Percentiles rank a stretch among this genome's conserved stretches.
Evolutionary conservation across 805 yeast species (phyloP).

Genomic region (Schizosaccharomyces cryophilus): DNA sequence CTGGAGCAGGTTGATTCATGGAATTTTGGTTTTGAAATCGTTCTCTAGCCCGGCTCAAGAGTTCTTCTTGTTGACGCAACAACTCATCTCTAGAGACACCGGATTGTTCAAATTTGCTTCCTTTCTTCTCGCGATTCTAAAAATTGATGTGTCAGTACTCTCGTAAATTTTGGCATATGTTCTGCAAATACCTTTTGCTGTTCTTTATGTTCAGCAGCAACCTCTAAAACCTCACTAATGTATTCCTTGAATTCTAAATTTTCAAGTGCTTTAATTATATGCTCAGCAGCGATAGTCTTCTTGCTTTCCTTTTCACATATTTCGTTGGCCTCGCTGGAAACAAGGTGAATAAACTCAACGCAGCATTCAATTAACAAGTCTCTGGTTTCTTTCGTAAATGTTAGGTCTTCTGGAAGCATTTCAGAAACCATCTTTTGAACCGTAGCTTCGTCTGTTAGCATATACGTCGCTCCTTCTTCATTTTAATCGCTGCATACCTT

Average conservation of each 20-base stretch:
- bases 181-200: slow-evolving; percentile 29
- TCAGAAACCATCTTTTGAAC: slow-evolving; percentile 87
- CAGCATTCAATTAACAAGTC: slow-evolving; percentile 92
- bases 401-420: slow-evolving; percentile 64
- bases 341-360: slow-evolving; percentile 81
- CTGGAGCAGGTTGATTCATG: no score
- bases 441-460: slow-evolving; percentile 35
- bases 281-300: slow-evolving; percentile 91
- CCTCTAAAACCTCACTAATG: slow-evolving; percentile 55
- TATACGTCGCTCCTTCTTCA: background rate
- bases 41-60: slow-evolving; percentile 56
- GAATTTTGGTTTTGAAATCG: slow-evolving; percentile 21
- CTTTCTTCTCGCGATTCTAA: slow-evolving; percentile 53
- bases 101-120: slow-evolving; percentile 76
- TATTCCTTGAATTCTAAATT: slow-evolving; percentile 74
- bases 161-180: background rate
- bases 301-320: slow-evolving; percentile 90
- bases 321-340: slow-evolving; percentile 81
- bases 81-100: slow-evolving; percentile 85
- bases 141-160: background rate
- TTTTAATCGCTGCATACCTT: background rate
- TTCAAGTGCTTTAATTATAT: slow-evolving; percentile 67
- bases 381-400: slow-evolving; percentile 77
- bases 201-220: slow-evolving; percentile 68
- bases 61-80: slow-evolving; percentile 72